Base-by-base conservation (phyloP, 495 filamentous ascomycete species). In the Chaetomium cochliodes region DNA sequence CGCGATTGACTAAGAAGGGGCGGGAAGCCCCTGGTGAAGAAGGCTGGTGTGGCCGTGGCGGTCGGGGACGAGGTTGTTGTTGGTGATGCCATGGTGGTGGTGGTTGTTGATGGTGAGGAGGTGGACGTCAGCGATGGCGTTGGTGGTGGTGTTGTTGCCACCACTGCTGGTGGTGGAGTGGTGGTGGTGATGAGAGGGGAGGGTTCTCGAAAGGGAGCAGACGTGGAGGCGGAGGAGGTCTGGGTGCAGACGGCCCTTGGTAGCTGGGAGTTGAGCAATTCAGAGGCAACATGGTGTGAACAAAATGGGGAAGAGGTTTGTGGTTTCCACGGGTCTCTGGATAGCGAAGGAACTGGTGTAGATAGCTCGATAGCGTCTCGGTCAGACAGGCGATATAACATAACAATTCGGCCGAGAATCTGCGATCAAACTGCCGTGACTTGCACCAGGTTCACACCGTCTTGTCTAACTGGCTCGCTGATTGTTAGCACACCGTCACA, bases 1-100 rank as follows among this genome's bases (percentile, higher is more conserved):
- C 66, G 74, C 13, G 74, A 78, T 77, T 77, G 77, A 79, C 76
- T 75, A 76, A 54, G 61, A 69, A 73, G 74, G 74, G 74, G 77
- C 73, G 69, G 72, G 76, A 75, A 77, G 75, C 74, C 72, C 76
- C 73, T 59, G 66, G 62, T n/a, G 66, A 68, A 53, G 53, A 46
- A 47, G 37, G 22, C 12, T 47, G 60, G 51, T 63, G 50, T 33
- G 1, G 44, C 12, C 30, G 60, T 47, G 60, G 23, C 9, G 46
- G 57, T 33, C 3, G 22, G 1, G 11, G 23, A 5, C 0, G 44
- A 44, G 5, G 11, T 50, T 8, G 49, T 20, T 18, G 44, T 47
- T 47, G 44, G 44, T 47, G 44, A 18, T 44, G 13, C 41, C 16
- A 18, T 18, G 13, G 11, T 15, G 41, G 5, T 44, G 41, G 2